A percentile compares a stretch with the other conserved stretches of the same genome.
Evolutionary conservation across 2,329 filamentous ascomycete genomes (phyloP).

Genomic region (Nothomitra cinnamomea): DNA sequence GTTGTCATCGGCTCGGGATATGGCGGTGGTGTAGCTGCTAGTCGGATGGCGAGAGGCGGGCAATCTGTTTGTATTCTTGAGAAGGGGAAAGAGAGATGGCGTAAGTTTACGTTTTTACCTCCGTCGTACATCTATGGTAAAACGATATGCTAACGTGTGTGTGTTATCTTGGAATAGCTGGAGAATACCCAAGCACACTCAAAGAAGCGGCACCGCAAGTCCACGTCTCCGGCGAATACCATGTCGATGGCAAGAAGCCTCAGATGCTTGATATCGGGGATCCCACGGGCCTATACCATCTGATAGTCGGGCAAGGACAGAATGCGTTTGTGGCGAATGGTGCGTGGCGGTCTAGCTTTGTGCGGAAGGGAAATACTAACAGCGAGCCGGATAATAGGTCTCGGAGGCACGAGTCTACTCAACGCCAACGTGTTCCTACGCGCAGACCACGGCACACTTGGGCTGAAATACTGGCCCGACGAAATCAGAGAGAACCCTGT

Average conservation of each 20-base stretch:
- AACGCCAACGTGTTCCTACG: constrained; percentile 52
- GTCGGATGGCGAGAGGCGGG: constrained; percentile 42
- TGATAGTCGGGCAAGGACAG: constrained; percentile 45
- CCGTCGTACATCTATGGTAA: not conserved
- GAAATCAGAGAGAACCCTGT: constrained; percentile 32
- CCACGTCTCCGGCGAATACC: constrained; percentile 38
- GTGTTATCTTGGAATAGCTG: constrained; percentile 20
- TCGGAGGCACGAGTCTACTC: constrained; percentile 48
- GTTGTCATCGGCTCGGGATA: constrained; percentile 55
- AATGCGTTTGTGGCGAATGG: constrained; percentile 44
- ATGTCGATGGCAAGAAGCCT: constrained; percentile 25
- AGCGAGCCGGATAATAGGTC: constrained; percentile 23
- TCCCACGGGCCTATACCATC: constrained; percentile 44
- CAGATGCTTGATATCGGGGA: constrained; percentile 31
- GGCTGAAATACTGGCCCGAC: constrained; percentile 38
- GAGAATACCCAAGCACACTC: constrained; percentile 39
- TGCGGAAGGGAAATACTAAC: too few species aligned
- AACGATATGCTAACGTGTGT: not conserved
- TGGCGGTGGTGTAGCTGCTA: constrained; percentile 48
- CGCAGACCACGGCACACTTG: constrained; percentile 36
- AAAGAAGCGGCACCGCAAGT: constrained; percentile 33
- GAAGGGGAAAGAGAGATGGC: constrained; percentile 46
- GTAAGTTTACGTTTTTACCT: constrained; percentile 9
- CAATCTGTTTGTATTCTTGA: constrained; percentile 48
- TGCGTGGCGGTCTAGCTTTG: constrained; percentile 16